Evolutionary conservation across 306 rosid species (phyloP).

Genomic region (Erythrophleum fordii): DNA sequence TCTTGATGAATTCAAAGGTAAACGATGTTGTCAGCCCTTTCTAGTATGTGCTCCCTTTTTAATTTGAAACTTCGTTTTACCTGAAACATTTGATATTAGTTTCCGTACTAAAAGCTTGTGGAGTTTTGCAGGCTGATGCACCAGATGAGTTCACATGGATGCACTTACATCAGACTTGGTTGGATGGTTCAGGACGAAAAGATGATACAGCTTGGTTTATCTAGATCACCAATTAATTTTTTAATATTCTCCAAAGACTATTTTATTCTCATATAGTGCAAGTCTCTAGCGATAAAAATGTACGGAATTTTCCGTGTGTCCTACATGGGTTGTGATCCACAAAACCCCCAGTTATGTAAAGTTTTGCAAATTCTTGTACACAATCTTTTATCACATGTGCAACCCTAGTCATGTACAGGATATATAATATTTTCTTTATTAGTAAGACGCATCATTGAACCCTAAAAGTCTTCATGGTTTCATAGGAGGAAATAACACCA

Average conservation of each 20-base stretch:
- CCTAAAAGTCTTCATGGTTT: too few species aligned
- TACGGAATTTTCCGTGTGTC: not conserved
- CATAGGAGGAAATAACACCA: too few species aligned
- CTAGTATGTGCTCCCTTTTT: constrained; percentile 6
- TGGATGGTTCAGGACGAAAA: constrained; percentile 51
- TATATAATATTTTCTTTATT: too few species aligned
- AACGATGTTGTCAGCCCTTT: constrained; percentile 6
- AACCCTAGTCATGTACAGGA: too few species aligned
- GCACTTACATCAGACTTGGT: constrained; percentile 81
- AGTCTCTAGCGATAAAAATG: not conserved
- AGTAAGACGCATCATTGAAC: too few species aligned
- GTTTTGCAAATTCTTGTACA: not conserved
- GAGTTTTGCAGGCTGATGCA: constrained; percentile 50
- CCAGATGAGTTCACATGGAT: constrained; percentile 58
- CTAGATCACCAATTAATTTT: constrained; percentile 41
- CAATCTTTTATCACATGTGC: not conserved
- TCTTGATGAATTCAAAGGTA: constrained; percentile 68
- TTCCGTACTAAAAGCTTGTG: constrained; percentile 23
- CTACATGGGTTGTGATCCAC: not conserved
- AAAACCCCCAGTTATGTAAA: not conserved
- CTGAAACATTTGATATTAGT: constrained; percentile 10
- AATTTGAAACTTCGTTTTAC: not conserved
- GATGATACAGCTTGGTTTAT: constrained; percentile 50
- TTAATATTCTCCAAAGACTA: not conserved
- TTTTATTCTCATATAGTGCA: not conserved